These are phyloP conservation scores for Plenodomus tracheiphilus DNA, from an alignment of 2,329 filamentous ascomycete species.

Conservation along the genomic window DNA sequence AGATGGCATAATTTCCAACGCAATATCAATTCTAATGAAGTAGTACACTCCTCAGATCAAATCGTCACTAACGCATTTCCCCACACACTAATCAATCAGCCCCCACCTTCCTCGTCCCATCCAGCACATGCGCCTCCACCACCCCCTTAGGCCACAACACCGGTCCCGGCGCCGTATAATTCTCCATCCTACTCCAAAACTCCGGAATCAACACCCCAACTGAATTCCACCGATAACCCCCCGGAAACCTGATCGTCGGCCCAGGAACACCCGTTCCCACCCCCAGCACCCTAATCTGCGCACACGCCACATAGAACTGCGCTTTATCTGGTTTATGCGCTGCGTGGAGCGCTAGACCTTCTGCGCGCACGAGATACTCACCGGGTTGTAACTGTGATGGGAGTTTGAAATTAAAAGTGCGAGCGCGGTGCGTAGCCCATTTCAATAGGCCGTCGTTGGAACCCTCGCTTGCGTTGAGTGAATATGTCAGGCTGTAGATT, in stretches of 20 bases:
- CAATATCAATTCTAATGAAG: too few species aligned
- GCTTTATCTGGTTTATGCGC: constrained; percentile 26
- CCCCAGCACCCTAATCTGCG: constrained; percentile 46
- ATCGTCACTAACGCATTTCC: neutral
- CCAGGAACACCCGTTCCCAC: constrained; percentile 30
- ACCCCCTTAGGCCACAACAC: constrained; percentile 22
- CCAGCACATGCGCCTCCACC: constrained; percentile 12
- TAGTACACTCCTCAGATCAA: too few species aligned
- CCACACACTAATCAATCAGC: constrained; percentile 2
- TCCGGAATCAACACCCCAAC: constrained; percentile 38
- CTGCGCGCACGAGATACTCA: constrained; percentile 49
- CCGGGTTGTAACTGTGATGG: constrained; percentile 43
- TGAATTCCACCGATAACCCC: constrained; percentile 36
- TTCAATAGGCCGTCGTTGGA: constrained; percentile 19
- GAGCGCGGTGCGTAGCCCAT: constrained; percentile 31
- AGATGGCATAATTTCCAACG: neutral
- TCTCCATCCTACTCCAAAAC: constrained; percentile 15
- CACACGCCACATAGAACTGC: constrained; percentile 51
- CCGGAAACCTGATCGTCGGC: constrained; percentile 46
- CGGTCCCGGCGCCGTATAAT: constrained; percentile 32
- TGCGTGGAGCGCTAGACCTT: constrained; percentile 41
- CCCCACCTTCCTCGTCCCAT: constrained; percentile 10
- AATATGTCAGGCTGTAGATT: constrained; percentile 34
- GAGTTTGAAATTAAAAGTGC: constrained; percentile 39
- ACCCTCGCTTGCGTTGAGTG: constrained; percentile 33